Evolutionary conservation across 768 basidiomycete species (phyloP).

Genomic region (Gymnopilus junonius): DNA sequence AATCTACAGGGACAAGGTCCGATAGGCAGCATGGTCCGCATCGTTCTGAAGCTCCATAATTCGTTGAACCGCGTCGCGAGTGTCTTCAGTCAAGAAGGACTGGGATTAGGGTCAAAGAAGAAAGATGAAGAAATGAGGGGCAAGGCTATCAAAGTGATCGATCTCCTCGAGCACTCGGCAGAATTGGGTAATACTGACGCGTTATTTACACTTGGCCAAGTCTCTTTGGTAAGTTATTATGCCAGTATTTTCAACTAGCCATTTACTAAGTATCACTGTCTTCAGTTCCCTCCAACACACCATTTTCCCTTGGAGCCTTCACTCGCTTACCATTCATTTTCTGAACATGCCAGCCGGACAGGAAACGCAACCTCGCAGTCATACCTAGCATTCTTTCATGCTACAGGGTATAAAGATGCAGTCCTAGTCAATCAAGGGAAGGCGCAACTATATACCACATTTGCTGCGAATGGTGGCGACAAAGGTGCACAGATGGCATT

Average conservation of each 20-base stretch:
- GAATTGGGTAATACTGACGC: conserved; percentile 81
- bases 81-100: conserved; percentile 42
- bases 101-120: conserved; percentile 48
- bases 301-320: conserved; percentile 66
- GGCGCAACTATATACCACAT: conserved; percentile 92
- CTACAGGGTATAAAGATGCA: conserved; percentile 77
- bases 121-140: conserved; percentile 69
- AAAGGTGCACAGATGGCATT: conserved; percentile 91
- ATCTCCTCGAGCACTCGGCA: conserved; percentile 79
- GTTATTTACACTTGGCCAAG: conserved; percentile 63
- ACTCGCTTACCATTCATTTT: conserved; percentile 66
- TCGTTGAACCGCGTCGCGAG: conserved; percentile 51
- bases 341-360: conserved; percentile 63
- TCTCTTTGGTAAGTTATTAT: conserved; percentile 63
- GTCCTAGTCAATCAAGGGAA: conserved; percentile 73
- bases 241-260: neutral
- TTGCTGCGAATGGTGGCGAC: conserved; percentile 87
- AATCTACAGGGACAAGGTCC: conserved; percentile 80
- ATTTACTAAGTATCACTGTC: neutral
- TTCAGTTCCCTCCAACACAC: conserved; percentile 73
- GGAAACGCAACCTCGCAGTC: conserved; percentile 91
- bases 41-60: conserved; percentile 66
- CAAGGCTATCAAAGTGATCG: conserved; percentile 82
- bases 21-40: conserved; percentile 69
- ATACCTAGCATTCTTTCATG: conserved; percentile 84